Evolutionary conservation across 331 rosid species (phyloP).

Genomic region (Spiraea crenata): DNA sequence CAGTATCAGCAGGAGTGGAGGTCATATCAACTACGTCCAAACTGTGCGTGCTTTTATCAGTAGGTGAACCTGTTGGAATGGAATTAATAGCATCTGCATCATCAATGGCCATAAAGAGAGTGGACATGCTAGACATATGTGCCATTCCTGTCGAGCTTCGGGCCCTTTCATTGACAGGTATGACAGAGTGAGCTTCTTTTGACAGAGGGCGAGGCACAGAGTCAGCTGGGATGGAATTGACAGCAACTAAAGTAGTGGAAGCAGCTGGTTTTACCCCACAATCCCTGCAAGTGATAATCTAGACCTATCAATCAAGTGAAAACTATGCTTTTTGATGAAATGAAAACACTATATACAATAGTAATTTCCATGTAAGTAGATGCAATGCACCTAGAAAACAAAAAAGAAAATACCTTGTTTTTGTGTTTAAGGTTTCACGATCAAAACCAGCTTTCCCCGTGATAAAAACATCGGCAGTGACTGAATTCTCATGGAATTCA

Average conservation of each 20-base stretch:
- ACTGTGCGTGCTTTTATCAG: constrained; percentile 16
- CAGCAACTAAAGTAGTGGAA: constrained; percentile 11
- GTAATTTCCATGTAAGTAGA: background rate
- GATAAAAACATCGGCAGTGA: constrained; percentile 51
- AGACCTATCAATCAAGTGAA: constrained; percentile 9
- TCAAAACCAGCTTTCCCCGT: constrained; percentile 37
- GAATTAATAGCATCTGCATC: constrained; percentile 21
- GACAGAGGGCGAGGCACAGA: constrained; percentile 11
- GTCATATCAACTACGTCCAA: constrained; percentile 29
- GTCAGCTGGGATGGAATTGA: constrained; percentile 6
- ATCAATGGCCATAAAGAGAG: constrained; percentile 11
- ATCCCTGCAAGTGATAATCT: constrained; percentile 34
- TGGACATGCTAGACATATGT: constrained; percentile 13
- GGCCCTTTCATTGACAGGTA: constrained; percentile 9
- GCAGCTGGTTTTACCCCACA: constrained; percentile 36
- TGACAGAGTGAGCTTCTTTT: constrained; percentile 21
- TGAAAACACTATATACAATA: constrained; percentile 5
- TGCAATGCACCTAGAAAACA: background rate
- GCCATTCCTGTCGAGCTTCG: background rate
- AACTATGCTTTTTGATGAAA: background rate
- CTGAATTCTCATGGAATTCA: constrained; percentile 39
- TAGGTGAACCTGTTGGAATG: constrained; percentile 20
- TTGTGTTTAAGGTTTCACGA: constrained; percentile 28
- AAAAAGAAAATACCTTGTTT: constrained; percentile 31
- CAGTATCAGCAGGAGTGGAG: constrained; percentile 56